Percentiles rank a stretch among this genome's conserved stretches.
Conservation (phyloP, 495 filamentous ascomycete species). For the Pseudomonodictys pantanalensis region DNA sequence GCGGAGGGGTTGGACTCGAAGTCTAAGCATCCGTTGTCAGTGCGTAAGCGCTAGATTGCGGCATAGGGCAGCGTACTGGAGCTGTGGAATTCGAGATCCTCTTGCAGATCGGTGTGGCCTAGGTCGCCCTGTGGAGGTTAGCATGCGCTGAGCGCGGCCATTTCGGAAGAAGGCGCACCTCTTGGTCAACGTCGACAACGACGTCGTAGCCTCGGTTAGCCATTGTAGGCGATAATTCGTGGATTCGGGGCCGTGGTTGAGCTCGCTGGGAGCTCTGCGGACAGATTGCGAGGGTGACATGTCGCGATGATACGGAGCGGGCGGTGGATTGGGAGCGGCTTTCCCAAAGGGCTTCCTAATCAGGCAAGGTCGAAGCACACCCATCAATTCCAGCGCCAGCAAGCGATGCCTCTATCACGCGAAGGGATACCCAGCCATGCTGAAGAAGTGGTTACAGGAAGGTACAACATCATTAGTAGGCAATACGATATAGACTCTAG, state of each 20-base stretch:
- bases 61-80: constrained; percentile 57
- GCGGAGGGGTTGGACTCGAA: constrained; percentile 53
- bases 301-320: constrained; percentile 7
- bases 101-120: constrained; percentile 94
- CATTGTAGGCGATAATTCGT: constrained; percentile 50
- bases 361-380: too few species aligned
- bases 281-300: constrained; percentile 12
- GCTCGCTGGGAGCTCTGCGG: constrained; percentile 23
- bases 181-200: constrained; percentile 92
- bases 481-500: too few species aligned
- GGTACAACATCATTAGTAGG: too few species aligned
- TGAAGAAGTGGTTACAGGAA: too few species aligned
- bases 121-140: constrained; percentile 73
- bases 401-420: too few species aligned
- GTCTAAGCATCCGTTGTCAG: constrained; percentile 48
- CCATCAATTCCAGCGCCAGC: too few species aligned
- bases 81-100: constrained; percentile 98
- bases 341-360: not conserved
- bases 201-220: constrained; percentile 89
- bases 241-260: not conserved
- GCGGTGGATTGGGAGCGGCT: not conserved
- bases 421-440: too few species aligned
- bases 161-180: constrained; percentile 51
- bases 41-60: not conserved
- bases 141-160: constrained; percentile 5